Evolutionary conservation across 139 green algal species (phyloP).

Genomic region (Tetratostichococcus sp.): DNA sequence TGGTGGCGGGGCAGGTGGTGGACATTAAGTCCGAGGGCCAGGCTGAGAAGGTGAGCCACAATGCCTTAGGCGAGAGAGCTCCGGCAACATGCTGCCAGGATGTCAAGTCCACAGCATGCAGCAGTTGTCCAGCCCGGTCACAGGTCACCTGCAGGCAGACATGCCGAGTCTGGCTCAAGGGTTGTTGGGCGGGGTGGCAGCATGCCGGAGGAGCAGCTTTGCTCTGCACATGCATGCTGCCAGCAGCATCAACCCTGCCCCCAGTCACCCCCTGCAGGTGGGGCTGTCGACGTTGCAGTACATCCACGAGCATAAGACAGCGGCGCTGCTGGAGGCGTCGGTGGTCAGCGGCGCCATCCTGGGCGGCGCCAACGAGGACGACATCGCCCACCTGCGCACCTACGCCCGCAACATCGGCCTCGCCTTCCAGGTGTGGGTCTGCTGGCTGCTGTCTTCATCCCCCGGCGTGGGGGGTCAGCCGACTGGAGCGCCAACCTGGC

Average conservation of each 20-base stretch:
- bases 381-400: constrained; percentile 85
- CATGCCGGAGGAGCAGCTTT: no score
- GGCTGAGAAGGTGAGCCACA: constrained; percentile 44
- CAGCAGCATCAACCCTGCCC: background rate
- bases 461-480: no score
- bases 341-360: constrained; percentile 87
- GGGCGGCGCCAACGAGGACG: constrained; percentile 72
- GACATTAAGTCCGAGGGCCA: constrained; percentile 92
- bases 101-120: no score
- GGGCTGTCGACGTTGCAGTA: constrained; percentile 92
- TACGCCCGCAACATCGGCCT: constrained; percentile 94
- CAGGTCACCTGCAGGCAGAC: no score
- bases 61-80: no score
- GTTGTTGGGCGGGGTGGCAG: no score
- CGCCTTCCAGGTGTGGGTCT: constrained; percentile 86
- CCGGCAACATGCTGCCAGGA: no score
- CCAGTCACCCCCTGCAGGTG: constrained; percentile 34
- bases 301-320: constrained; percentile 99
- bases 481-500: no score
- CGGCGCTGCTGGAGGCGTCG: constrained; percentile 90
- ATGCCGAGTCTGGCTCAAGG: no score
- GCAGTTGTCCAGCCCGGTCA: no score
- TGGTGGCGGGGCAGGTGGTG: constrained; percentile 96
- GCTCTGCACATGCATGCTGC: background rate
- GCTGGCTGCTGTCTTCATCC: no score